These are phyloP conservation scores for Plantago rigida DNA, from an alignment of 305 asterid species.

Conservation along the genomic window DNA sequence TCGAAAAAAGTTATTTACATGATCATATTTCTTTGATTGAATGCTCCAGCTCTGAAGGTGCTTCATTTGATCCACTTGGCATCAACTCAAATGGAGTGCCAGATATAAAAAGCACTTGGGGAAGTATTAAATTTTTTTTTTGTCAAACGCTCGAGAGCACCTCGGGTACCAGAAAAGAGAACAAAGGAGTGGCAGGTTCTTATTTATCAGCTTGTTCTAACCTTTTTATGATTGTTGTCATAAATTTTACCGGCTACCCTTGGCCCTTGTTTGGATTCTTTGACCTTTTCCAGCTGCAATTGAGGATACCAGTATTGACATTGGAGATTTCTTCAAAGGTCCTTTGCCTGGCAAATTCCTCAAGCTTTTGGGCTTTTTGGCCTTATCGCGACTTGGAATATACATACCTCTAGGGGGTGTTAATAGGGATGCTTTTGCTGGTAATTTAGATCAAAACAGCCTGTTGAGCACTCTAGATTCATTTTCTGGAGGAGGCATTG, in stretches of 20 bases:
- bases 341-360: slow-evolving; percentile 92
- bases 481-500: slow-evolving; percentile 96
- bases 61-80: slow-evolving; percentile 69
- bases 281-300: slow-evolving; percentile 78
- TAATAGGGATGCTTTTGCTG: slow-evolving; percentile 77
- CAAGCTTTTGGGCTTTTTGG: slow-evolving; percentile 79
- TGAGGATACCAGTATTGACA: slow-evolving; percentile 85
- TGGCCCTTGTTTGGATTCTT: slow-evolving; percentile 51
- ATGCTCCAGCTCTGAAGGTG: slow-evolving; percentile 36
- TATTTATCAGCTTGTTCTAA: slow-evolving; percentile 20
- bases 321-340: slow-evolving; percentile 94
- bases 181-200: slow-evolving; percentile 79
- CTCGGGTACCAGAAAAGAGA: slow-evolving; percentile 67
- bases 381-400: slow-evolving; percentile 81
- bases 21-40: slow-evolving; percentile 24
- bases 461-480: slow-evolving; percentile 83
- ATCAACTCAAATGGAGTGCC: slow-evolving; percentile 47
- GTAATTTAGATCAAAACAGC: slow-evolving; percentile 84
- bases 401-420: slow-evolving; percentile 96
- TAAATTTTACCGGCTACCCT: slow-evolving; percentile 31
- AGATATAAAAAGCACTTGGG: slow-evolving; percentile 41
- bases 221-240: slow-evolving; percentile 14
- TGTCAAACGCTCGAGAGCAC: slow-evolving; percentile 51
- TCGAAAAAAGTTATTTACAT: slow-evolving; percentile 1
- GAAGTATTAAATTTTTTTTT: slow-evolving; percentile 34